Base-by-base conservation (phyloP, 164 flowering plant species). In the Aristolochia contorta region DNA sequence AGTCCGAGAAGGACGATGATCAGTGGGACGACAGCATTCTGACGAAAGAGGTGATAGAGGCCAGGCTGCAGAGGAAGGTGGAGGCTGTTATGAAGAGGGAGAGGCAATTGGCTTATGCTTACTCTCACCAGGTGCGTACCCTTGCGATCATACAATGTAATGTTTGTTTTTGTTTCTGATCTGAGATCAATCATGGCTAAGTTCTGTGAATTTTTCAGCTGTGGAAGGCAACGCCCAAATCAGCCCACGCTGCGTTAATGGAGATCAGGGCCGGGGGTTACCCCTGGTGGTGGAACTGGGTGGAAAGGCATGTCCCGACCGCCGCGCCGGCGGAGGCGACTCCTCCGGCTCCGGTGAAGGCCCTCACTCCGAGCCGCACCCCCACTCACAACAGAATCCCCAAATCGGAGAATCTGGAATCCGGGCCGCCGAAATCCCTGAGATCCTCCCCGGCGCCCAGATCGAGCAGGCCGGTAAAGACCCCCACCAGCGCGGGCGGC, bases 221-320 rank as follows among this genome's bases (percentile, higher is more conserved):
- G 63, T 81, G 77, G 84, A 87, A 78, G 70, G 71, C 74, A 4
- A 66, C 73, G 46, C 84, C 83, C 0, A 83, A 68, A 61, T 70
- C 87, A 23, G 72, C 78, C 47, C 81, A 76, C 49, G 43, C 70
- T 30, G 69, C 75, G 58, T 60, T 74, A 8, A 56, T 69, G 55
- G 91, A 80, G 61, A 62, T 79, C 54, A 73, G 79, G 25, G 59
- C 85, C 0, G 84, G 84, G 12, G 90, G 86, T 37, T 78, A 75
- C 25, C 97, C 97, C 0, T 84, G 91, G 87, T 86, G 92, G 92
- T 87, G 97, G 97, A 93, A 75, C 75, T 87, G 96, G 94, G 49
- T 93, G 50, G 94, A 93, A 20, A 79, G 82, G 14, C 89, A 79
- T 54, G 81, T 85, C 63, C 66, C 80, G 0, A 16, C 75, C 15